phyloP scores from a whole-genome alignment of 1,284 basidiomycete species.

The Trametes polyzona region DNA sequence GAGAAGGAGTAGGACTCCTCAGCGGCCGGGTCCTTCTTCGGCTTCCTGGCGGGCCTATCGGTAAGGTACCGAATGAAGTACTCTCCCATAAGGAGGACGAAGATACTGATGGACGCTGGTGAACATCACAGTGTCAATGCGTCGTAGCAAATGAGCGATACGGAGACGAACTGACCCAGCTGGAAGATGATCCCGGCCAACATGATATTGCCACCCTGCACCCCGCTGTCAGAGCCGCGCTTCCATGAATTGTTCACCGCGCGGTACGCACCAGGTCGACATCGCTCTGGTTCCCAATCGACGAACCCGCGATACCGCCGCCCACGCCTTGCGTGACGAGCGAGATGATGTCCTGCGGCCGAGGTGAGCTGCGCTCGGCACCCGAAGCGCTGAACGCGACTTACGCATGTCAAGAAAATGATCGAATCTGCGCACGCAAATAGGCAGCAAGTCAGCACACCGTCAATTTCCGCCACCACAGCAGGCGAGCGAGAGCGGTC shows the following conservation, averaged over 20 bases:
- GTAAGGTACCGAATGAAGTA: slow-evolving; percentile 44
- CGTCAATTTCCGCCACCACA: too few relatives aligned
- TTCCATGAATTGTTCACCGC: background rate
- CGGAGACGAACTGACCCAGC: slow-evolving; percentile 32
- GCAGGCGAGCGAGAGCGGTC: too few relatives aligned
- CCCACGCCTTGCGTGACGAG: slow-evolving; percentile 49
- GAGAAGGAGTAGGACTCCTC: slow-evolving; percentile 8
- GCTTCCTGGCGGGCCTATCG: slow-evolving; percentile 40
- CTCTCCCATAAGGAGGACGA: slow-evolving; percentile 43
- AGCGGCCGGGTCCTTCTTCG: slow-evolving; percentile 4
- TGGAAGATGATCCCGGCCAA: slow-evolving; percentile 52
- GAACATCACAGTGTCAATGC: slow-evolving; percentile 22
- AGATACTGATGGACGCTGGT: slow-evolving; percentile 44
- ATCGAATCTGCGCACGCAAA: slow-evolving; percentile 37
- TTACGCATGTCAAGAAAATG: slow-evolving; percentile 40
- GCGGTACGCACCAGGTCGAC: slow-evolving; percentile 1
- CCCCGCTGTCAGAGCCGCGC: background rate
- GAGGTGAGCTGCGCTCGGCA: background rate
- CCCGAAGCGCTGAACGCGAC: background rate
- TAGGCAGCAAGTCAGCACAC: background rate
- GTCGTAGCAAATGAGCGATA: slow-evolving; percentile 23
- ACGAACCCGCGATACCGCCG: slow-evolving; percentile 38
- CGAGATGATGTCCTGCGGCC: slow-evolving; percentile 41
- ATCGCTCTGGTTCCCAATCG: slow-evolving; percentile 5
- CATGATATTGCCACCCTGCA: slow-evolving; percentile 41